Evolutionary conservation across 495 filamentous ascomycete species (phyloP).

Genomic region (Penicillium chermesinum): DNA sequence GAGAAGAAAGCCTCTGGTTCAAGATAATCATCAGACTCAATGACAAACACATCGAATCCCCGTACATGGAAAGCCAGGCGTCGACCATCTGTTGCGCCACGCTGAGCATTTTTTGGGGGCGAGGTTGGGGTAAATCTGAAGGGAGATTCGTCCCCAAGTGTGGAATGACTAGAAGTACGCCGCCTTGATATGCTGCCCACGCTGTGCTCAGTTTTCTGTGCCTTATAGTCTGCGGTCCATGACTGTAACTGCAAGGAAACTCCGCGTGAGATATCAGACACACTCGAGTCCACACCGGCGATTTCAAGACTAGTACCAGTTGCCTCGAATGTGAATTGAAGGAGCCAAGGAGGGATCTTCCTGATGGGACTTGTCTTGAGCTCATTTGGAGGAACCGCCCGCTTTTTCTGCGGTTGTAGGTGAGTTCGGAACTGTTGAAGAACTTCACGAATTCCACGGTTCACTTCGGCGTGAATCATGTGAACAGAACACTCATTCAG

Average conservation of each 20-base stretch:
- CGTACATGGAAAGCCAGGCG: slow-evolving; percentile 73
- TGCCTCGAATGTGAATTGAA: slow-evolving; percentile 77
- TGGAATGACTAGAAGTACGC: slow-evolving; percentile 55
- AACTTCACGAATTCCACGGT: slow-evolving; percentile 85
- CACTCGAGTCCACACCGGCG: slow-evolving; percentile 76
- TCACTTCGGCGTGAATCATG: slow-evolving; percentile 87
- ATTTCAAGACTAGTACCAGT: slow-evolving; percentile 86
- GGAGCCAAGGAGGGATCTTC: slow-evolving; percentile 74
- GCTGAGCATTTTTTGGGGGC: slow-evolving; percentile 53
- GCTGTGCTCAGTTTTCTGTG: slow-evolving; percentile 64
- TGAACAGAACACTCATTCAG: slow-evolving; percentile 83
- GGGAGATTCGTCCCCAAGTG: slow-evolving; percentile 44
- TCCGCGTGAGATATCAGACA: slow-evolving; percentile 73
- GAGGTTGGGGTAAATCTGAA: slow-evolving; percentile 55
- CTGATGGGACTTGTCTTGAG: slow-evolving; percentile 65
- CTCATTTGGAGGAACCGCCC: slow-evolving; percentile 44
- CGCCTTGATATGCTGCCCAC: slow-evolving; percentile 50
- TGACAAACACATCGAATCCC: slow-evolving; percentile 81
- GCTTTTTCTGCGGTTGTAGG: slow-evolving; percentile 57
- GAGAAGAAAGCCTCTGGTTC: slow-evolving; percentile 82
- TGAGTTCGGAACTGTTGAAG: slow-evolving; percentile 68
- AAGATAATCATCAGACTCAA: slow-evolving; percentile 78
- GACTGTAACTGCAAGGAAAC: slow-evolving; percentile 81
- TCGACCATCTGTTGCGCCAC: slow-evolving; percentile 70
- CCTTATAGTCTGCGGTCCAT: slow-evolving; percentile 86